A percentile compares a stretch with the other conserved stretches of the same genome.
phyloP scores from a whole-genome alignment of 257 asterid genomes.

The Pogostemon cablin region DNA sequence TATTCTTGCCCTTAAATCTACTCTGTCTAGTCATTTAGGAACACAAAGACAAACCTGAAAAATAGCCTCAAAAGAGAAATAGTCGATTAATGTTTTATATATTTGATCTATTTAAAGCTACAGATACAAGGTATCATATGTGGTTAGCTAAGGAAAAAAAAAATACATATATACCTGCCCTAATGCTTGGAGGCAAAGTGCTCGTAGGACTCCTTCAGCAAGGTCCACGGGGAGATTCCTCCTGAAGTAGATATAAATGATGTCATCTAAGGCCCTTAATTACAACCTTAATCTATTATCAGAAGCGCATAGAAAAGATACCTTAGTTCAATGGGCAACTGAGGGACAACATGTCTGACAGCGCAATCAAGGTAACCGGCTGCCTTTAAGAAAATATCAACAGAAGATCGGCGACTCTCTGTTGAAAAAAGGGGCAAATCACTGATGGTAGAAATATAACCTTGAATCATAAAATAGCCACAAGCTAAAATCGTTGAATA shows the following conservation, averaged over 20 bases:
- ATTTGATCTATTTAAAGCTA: conserved; percentile 18
- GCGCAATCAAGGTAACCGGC: conserved; percentile 99
- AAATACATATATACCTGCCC: conserved; percentile 70
- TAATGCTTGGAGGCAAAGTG: conserved; percentile 94
- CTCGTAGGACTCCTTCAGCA: conserved; percentile 93
- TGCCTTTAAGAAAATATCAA: conserved; percentile 88
- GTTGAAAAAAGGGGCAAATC: conserved; percentile 32
- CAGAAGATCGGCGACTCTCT: conserved; percentile 88
- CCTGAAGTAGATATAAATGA: conserved; percentile 52
- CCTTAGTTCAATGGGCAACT: conserved; percentile 84
- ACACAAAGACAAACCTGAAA: not conserved
- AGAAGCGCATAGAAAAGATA: conserved; percentile 35
- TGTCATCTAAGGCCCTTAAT: conserved; percentile 25
- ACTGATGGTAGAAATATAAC: conserved; percentile 16
- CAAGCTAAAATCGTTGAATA: not conserved
- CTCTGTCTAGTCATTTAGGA: not conserved
- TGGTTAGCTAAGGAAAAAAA: conserved; percentile 14
- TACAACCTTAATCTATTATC: conserved; percentile 14
- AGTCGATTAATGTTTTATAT: not conserved
- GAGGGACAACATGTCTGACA: conserved; percentile 85
- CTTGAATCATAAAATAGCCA: conserved; percentile 25
- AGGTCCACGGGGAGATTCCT: conserved; percentile 93
- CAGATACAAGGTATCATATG: conserved; percentile 7
- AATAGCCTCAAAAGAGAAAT: not conserved
- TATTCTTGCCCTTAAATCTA: not conserved